These are phyloP conservation scores for Helianthus tuberosus DNA, from an alignment of 129 eudicot species.

Conservation along the genomic window DNA sequence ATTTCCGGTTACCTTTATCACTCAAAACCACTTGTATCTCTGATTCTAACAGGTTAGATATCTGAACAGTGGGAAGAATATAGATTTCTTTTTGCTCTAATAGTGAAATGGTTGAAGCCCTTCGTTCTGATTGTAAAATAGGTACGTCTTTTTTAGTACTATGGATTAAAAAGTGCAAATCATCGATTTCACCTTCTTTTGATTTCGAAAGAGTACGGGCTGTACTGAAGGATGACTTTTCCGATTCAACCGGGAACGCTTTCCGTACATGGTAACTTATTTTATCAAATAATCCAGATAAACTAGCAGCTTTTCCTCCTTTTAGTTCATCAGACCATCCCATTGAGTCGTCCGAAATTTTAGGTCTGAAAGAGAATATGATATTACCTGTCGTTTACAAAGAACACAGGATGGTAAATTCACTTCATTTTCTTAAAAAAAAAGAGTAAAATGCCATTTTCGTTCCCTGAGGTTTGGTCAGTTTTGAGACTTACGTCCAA, in stretches of 20 bases:
- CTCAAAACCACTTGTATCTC: slow-evolving; percentile 77
- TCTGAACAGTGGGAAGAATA: slow-evolving; percentile 87
- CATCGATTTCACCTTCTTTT: slow-evolving; percentile 46
- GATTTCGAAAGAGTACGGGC: slow-evolving; percentile 59
- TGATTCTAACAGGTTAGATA: slow-evolving; percentile 70
- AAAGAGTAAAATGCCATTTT: no score
- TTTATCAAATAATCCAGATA: slow-evolving; percentile 90
- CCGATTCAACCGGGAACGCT: slow-evolving; percentile 67
- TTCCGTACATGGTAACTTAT: slow-evolving; percentile 73
- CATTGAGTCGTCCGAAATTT: slow-evolving; percentile 45
- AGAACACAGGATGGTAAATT: slow-evolving; percentile 8
- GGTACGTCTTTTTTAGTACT: slow-evolving; percentile 74
- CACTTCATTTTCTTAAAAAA: not conserved
- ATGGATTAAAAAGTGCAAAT: slow-evolving; percentile 72
- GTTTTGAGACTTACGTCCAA: no score
- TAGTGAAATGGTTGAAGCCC: slow-evolving; percentile 60
- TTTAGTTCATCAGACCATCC: slow-evolving; percentile 92
- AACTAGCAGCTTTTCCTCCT: slow-evolving; percentile 86
- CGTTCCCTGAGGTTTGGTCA: no score
- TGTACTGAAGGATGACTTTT: slow-evolving; percentile 66
- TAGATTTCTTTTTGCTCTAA: slow-evolving; percentile 85
- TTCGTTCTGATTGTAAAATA: slow-evolving; percentile 54
- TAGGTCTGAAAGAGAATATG: slow-evolving; percentile 84
- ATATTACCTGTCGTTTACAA: slow-evolving; percentile 72
- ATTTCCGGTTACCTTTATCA: slow-evolving; percentile 58